Evolutionary conservation across 768 basidiomycete species (phyloP), one percentile per base, ranked within the genome.

Genomic region (Galerina sulciceps): DNA sequence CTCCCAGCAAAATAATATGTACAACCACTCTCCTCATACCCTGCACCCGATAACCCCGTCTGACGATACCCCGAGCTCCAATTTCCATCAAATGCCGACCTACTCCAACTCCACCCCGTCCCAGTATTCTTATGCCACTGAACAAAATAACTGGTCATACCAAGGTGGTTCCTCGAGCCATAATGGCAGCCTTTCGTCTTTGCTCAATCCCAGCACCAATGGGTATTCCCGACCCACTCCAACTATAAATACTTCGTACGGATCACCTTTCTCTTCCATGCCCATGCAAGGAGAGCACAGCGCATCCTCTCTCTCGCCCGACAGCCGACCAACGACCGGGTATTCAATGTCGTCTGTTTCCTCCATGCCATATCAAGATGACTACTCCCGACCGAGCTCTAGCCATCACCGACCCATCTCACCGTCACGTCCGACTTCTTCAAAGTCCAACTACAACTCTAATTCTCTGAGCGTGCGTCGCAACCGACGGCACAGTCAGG

Each of bases 311-410:
- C 72, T 91, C 63, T 93, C 92, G 3, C 92, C 92, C 5, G 92
- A 94, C 71, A 91, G 90, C 73, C 86, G 92, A 50, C 92, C 92
- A 1, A 89, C 88, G 1, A 93, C 92, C 0, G 90, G 92, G 15
- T 94, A 94, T 72, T 93, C 92, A 38, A 90, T 92, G 55, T 88
- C 90, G 2, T 91, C 90, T 11, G 90, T 92, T 63, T 89, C 88
- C 1, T 91, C 89, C 17, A 69, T 91, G 63, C 81, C 87, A 0
- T 90, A 91, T 71, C 87, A 88, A 53, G 87, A 90, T 42, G 85
- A 91, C 67, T 88, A 89, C 69, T 87, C 89, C 51, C 87, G 90
- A 26, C 89, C 91, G 1, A 82, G 79, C 66, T 93, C 91, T 3
- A 83, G 87, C 56, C 89, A 90, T 64, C 90, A 90, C 67, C 82